These are phyloP conservation scores for Sporisorium scitamineum DNA, from an alignment of 1,284 basidiomycete species.

Conservation along the genomic window DNA sequence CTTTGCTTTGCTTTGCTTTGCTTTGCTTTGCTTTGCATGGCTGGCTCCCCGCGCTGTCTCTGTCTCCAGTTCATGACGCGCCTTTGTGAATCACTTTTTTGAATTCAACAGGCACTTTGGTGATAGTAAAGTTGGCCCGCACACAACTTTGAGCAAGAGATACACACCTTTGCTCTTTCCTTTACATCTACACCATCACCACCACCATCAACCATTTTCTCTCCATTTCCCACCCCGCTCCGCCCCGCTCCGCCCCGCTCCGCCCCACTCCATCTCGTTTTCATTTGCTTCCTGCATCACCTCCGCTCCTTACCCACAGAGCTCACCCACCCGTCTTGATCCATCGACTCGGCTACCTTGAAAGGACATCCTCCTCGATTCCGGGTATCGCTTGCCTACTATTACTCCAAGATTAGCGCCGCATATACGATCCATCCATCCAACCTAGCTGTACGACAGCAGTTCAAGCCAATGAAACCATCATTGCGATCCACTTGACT, in stretches of 20 bases:
- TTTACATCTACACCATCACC: too few species aligned
- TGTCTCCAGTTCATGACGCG: background rate
- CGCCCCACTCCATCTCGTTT: background rate
- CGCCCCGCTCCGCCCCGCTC: background rate
- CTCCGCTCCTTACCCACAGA: background rate
- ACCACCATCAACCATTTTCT: background rate
- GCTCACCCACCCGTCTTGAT: background rate
- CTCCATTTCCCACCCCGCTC: background rate
- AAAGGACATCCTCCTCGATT: background rate
- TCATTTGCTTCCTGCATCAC: too few species aligned
- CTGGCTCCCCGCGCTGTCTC: background rate
- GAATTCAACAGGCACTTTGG: too few species aligned
- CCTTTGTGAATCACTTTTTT: too few species aligned
- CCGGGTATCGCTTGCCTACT: background rate
- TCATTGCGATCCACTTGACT: background rate
- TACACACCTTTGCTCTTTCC: too few species aligned
- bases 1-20: background rate
- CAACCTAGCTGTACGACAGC: background rate
- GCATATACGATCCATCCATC: background rate
- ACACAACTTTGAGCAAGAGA: too few species aligned
- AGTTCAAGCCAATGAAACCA: conserved; percentile 12
- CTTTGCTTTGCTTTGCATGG: background rate
- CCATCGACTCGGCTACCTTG: background rate
- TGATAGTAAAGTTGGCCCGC: too few species aligned
- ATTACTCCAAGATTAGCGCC: background rate